Base-by-base conservation (phyloP, 164 flowering plant species). In the Vitis labrusca region DNA sequence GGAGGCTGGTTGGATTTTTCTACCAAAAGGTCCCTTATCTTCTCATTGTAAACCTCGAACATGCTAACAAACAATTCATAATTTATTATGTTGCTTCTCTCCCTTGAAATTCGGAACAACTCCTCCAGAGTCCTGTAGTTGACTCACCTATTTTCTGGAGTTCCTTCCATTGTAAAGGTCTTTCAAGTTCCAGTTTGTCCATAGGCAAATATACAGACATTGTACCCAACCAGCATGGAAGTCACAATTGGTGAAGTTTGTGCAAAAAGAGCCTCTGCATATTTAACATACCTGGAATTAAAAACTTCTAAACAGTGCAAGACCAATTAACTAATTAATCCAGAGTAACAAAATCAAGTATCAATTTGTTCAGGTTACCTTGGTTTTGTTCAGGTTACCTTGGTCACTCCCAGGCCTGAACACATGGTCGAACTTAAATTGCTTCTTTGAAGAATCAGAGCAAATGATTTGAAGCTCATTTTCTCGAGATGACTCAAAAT, bases 101-200 rank as follows among this genome's bases (percentile, higher is more conserved):
- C 86, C 48, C 71, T 60, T 14, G 93, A 81, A 64, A 85, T 64
- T 15, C 78, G 82, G 59, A 93, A 93, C 79, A 93, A 74, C 78
- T 91, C 88, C 77, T 88, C 89, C 69, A 93, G 70, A 47, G 98
- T 87, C 69, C 93, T 79, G 71, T 91, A 93, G 73, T 93, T 93
- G 61, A 93, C 97, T 67, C 98, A 97, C 67, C 98, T 85, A 60
- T 84, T 85, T 73, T 88, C 94, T 8, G 89, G 77, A 6, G 85
- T 86, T 65, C 98, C 98, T 78, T 93, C 98, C 97, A 93, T 93
- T 2, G 94, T 93, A 79, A 87, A 93, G n/a, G 98, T 89, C 83
- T 93, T 93, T 14, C 98, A 94, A 0, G 97, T 93, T 52, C 98
- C 98, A 54, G 97, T 93, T 84, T 93, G 98, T 30, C 98, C 98